phyloP scores from a whole-genome alignment of 2,329 filamentous ascomycete species.

The Claviceps purpurea region DNA sequence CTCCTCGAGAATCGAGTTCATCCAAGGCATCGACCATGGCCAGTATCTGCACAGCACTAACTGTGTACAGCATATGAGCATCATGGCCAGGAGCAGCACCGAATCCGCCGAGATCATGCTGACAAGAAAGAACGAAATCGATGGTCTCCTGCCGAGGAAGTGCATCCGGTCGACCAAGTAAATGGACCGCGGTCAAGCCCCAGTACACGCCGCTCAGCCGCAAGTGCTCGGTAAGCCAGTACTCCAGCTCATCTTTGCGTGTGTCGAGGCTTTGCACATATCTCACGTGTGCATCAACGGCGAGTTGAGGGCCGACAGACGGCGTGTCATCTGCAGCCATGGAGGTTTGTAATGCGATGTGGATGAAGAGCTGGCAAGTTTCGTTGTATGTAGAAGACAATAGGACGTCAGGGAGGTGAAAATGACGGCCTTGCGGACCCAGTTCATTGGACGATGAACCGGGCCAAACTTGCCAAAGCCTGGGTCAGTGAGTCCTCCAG shows the following conservation, averaged over 20 bases:
- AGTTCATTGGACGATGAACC: neutral
- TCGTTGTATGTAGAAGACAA: neutral
- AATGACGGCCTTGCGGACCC: neutral
- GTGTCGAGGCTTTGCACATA: slow-evolving; percentile 91
- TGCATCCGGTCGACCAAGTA: slow-evolving; percentile 68
- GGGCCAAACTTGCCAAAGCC: no score
- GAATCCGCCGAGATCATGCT: slow-evolving; percentile 80
- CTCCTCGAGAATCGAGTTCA: slow-evolving; percentile 60
- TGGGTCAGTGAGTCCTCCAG: no score
- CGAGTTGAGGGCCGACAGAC: slow-evolving; percentile 31
- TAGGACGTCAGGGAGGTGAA: neutral
- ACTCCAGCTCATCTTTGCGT: slow-evolving; percentile 87
- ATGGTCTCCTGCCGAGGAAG: slow-evolving; percentile 71
- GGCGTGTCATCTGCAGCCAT: slow-evolving; percentile 16
- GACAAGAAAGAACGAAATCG: slow-evolving; percentile 89
- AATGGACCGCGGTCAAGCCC: slow-evolving; percentile 79
- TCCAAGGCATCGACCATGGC: slow-evolving; percentile 74
- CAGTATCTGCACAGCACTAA: slow-evolving; percentile 88
- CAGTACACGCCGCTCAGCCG: slow-evolving; percentile 94
- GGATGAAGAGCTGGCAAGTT: neutral
- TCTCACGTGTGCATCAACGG: slow-evolving; percentile 56
- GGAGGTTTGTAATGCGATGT: slow-evolving; percentile 4
- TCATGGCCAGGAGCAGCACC: slow-evolving; percentile 90
- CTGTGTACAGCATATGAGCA: slow-evolving; percentile 90
- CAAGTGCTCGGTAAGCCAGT: slow-evolving; percentile 95